phyloP scores from a whole-genome alignment of 2,329 filamentous ascomycete species.

The Colletotrichum viniferum region DNA sequence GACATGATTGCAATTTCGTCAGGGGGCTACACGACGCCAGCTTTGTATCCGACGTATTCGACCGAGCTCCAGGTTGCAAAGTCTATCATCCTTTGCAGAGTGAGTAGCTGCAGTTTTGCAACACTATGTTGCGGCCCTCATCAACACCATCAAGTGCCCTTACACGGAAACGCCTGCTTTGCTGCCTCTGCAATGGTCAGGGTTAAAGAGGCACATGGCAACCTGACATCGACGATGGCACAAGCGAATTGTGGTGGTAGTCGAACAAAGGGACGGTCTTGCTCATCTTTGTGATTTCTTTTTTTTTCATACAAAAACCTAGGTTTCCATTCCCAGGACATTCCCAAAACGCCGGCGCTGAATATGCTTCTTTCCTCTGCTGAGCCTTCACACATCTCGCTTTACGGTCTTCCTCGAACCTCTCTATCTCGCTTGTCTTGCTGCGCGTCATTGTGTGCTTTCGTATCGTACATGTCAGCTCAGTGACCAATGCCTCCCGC shows the following conservation, averaged over 20 bases:
- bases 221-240: neutral
- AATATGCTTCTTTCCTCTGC: constrained; percentile 15
- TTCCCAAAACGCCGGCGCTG: neutral
- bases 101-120: neutral
- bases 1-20: neutral
- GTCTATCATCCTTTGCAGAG: neutral
- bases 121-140: neutral
- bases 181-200: neutral
- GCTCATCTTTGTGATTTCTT: neutral
- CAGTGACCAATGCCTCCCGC: constrained; percentile 68
- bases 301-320: neutral
- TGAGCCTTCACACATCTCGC: neutral
- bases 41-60: too few relatives aligned
- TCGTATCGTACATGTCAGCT: constrained; percentile 4
- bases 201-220: neutral
- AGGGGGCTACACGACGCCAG: neutral
- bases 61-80: neutral
- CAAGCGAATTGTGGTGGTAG: neutral
- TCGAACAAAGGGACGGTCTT: neutral
- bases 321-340: neutral
- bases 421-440: neutral
- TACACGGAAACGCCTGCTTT: neutral
- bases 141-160: neutral
- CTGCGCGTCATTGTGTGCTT: neutral
- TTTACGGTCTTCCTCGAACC: neutral